Evolutionary conservation across 352 stramenopile species (phyloP).

Genomic region (Pythium volutum): DNA sequence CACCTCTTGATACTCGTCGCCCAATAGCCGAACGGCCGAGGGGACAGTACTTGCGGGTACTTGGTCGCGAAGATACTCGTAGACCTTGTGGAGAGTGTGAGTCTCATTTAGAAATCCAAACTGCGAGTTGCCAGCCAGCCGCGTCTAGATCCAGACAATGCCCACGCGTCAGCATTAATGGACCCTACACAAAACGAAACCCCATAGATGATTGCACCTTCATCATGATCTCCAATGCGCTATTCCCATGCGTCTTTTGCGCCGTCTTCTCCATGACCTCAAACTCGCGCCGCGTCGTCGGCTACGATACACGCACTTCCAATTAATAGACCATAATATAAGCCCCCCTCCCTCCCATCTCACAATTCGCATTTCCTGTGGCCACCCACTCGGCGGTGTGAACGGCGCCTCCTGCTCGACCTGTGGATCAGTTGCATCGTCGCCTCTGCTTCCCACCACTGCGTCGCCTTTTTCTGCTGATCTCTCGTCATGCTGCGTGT

Average conservation of each 20-base stretch:
- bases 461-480: background rate
- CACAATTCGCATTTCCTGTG: background rate
- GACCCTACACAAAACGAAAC: background rate
- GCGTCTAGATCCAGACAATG: background rate
- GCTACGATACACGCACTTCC: background rate
- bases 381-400: background rate
- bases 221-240: constrained; percentile 18
- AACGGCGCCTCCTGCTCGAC: background rate
- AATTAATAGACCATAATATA: background rate
- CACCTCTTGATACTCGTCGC: constrained; percentile 10
- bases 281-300: constrained; percentile 6
- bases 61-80: constrained; percentile 7
- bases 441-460: background rate
- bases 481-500: background rate
- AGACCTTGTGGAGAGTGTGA: constrained; percentile 15
- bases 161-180: background rate
- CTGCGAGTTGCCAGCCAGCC: background rate
- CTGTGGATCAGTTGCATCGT: background rate
- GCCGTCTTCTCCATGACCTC: constrained; percentile 8
- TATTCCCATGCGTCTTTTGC: constrained; percentile 11
- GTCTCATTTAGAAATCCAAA: constrained; percentile 10
- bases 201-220: background rate
- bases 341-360: background rate
- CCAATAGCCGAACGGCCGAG: background rate
- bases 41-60: background rate